Base-by-base conservation (phyloP, 352 stramenopile species). In the Phytophthora agathidicida region DNA sequence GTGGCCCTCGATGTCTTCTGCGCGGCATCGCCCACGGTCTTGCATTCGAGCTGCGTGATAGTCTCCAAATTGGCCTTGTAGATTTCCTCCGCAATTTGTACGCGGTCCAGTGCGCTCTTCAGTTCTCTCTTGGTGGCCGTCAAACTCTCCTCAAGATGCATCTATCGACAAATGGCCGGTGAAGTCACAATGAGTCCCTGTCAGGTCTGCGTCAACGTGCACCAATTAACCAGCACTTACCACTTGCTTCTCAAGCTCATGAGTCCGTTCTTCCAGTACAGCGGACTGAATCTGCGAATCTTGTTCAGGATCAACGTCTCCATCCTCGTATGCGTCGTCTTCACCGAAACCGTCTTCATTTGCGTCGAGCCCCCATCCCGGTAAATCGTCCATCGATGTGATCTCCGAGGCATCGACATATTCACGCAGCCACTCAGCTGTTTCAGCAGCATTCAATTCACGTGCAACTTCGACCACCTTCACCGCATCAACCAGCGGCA, bases 61-160 rank as follows among this genome's bases (percentile, higher is more conserved):
- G 73, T 79, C 62, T 88, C 78, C 20, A 88, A 47, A 44, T 71
- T 86, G n/a, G 78, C 78, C 52, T 86, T 88, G 53, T 86, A 81
- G 26, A 88, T 83, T 52, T 83, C 78, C 4, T 76, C 69, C 0
- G 75, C 71, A 22, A 86, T 81, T 30, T 80, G 56, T 7, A 81
- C 63, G 19, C 76, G 66, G 17, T 71, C 65, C 3, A 65, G 47
- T 5, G 78, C 71, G 5, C 47, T 54, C 36, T 74, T 76, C 1
- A 87, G 70, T 28, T 86, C 68, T 19, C 58, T 60, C 20, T 80
- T 73, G 1, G 64, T 58, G 8, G 20, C 19, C 20, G 46, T 28
- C 13, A 84, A 53, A 23, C 50, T 56, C n/a, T 74, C 59, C 41
- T 82, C 73, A 17, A 85, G 64, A 10, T 52, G 32, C 9, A 55